A percentile compares a stretch with the other conserved stretches of the same genome.
Conservation (phyloP, 768 basidiomycete genomes). For the Polyporus arcularius region DNA sequence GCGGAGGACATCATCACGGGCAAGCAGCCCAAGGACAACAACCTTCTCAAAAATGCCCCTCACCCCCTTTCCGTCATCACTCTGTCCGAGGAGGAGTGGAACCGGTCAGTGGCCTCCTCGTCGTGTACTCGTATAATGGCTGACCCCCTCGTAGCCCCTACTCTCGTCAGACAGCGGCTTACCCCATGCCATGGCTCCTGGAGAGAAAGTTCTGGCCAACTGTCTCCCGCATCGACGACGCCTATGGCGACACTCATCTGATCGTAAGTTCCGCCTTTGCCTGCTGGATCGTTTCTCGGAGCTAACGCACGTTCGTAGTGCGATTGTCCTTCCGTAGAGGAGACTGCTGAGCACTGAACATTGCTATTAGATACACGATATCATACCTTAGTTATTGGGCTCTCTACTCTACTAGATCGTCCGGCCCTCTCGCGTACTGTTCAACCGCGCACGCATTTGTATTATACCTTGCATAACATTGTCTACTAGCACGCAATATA, state of each 20-base stretch:
- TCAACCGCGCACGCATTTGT: slow-evolving; percentile 63
- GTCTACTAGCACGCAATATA: slow-evolving; percentile 5
- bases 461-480: slow-evolving; percentile 26
- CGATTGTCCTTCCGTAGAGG: slow-evolving; percentile 85
- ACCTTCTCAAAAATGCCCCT: slow-evolving; percentile 91
- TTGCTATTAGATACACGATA: slow-evolving; percentile 22
- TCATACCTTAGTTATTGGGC: slow-evolving; percentile 21
- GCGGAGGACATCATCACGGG: slow-evolving; percentile 86
- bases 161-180: slow-evolving; percentile 86
- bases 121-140: neutral
- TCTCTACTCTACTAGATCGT: slow-evolving; percentile 52
- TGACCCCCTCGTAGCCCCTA: slow-evolving; percentile 63
- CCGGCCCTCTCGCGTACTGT: slow-evolving; percentile 43
- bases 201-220: slow-evolving; percentile 98
- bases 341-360: slow-evolving; percentile 47
- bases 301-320: slow-evolving; percentile 49
- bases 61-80: slow-evolving; percentile 80
- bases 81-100: slow-evolving; percentile 81
- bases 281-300: neutral
- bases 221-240: slow-evolving; percentile 90
- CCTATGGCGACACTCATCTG: slow-evolving; percentile 91
- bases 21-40: slow-evolving; percentile 88
- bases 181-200: slow-evolving; percentile 78
- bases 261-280: slow-evolving; percentile 54
- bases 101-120: slow-evolving; percentile 52